Percentiles rank a stretch among this genome's conserved stretches.
These are phyloP conservation scores for Plasmodium reichenowi DNA, from an alignment of 169 alveolate genomes.

Conservation along the genomic window DNA sequence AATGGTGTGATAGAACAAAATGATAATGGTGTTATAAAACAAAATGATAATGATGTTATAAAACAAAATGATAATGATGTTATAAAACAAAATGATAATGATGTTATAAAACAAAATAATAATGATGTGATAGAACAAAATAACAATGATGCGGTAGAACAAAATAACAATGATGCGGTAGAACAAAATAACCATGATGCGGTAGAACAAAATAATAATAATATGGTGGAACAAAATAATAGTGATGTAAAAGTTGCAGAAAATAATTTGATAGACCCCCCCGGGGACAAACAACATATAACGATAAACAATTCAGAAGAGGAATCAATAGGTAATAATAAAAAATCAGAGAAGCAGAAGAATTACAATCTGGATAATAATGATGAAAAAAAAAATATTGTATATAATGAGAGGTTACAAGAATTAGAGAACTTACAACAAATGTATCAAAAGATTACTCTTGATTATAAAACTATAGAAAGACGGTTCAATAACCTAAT, in stretches of 20 bases:
- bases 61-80: neutral
- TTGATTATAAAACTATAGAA: slow-evolving; percentile 73
- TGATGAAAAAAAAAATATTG: neutral
- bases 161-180: neutral
- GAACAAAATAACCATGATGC: neutral
- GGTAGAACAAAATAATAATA: neutral
- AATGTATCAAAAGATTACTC: slow-evolving; percentile 26
- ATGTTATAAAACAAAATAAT: neutral
- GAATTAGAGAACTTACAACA: slow-evolving; percentile 32
- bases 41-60: neutral
- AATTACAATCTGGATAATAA: neutral
- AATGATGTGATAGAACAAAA: neutral
- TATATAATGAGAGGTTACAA: neutral
- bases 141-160: too few relatives aligned
- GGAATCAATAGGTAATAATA: neutral
- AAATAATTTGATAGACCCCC: too few relatives aligned
- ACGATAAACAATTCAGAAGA: neutral
- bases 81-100: neutral
- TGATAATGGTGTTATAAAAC: neutral
- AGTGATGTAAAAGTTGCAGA: too few relatives aligned
- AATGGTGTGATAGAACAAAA: neutral
- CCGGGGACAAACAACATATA: too few relatives aligned
- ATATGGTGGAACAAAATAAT: neutral
- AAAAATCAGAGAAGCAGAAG: neutral
- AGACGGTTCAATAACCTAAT: slow-evolving; percentile 67